Base-by-base conservation (phyloP, 768 basidiomycete genomes). In the Hericium rajendrae region DNA sequence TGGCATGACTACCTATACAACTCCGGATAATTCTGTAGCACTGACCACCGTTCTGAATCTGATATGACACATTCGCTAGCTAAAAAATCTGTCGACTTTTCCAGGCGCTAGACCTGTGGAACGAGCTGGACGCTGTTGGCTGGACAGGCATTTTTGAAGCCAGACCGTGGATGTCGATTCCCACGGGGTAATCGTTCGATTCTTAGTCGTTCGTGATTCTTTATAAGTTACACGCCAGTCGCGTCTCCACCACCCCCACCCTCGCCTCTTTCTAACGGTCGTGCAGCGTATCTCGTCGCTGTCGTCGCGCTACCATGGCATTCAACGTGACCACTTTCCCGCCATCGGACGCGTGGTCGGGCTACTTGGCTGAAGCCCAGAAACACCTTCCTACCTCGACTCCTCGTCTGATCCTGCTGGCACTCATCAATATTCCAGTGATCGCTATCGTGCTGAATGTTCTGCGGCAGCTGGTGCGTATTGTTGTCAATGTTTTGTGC, bases 391-490 rank as follows among this genome's bases (percentile, higher is more conserved):
- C 66, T 51, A 48, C 63, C 24, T 65, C 70, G 4, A 58, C 61
- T 2, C 49, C 59, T 10, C 66, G 66, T 37, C 54, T 71, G 28
- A 58, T 64, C 63, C 78, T 73, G 62, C 76, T 71, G 64, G 62
- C 67, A 3, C 49, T 91, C 51, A 64, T 94, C 46, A 90, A 85
- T 60, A 70, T 83, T 13, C 91, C 92, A 2, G 43, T 91, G 51
- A 62, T 90, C 60, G 79, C 75, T 52, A 78, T 94, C 51, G 61
- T 84, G 6, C 66, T 92, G 57, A 94, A 97, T 67, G 80, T 86
- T 51, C 67, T 92, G 6, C 78, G 81, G 66, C 94, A 97, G 70
- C 68, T 92, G 62, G 93, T 91, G 67, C 54, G 83, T 71, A 2
- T 51, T 15, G 46, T 58, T 22, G 26, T 41, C 3, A 10, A 10